Base-by-base conservation (phyloP, 345 rosid species). In the Eucalyptus shirleyi region DNA sequence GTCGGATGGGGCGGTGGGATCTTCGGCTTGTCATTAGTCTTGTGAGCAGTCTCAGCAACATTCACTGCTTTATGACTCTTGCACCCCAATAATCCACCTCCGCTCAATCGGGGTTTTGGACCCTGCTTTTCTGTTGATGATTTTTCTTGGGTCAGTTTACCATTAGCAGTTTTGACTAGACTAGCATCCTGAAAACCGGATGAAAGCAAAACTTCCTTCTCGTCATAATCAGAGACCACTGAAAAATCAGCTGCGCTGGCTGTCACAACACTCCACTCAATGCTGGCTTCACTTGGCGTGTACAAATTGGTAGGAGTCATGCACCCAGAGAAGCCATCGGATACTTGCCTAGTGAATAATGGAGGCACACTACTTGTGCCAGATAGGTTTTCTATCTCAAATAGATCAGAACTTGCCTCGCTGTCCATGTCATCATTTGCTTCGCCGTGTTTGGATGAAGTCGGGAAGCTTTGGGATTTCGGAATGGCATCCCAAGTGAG, bases 401-500 rank as follows among this genome's bases (percentile, higher is more conserved):
- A 96, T 6, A 96, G 93, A 89, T 96, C 98, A 6, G 98, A 95
- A 87, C 98, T 96, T 3, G 92, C 95, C 90, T 95, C 96, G 45
- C 96, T 96, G 85, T 87, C 93, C 6, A 88, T 82, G n/a, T 95
- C 97, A 4, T 96, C 98, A 2, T 51, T 88, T 65, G 88, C 86
- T 50, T 89, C 92, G 40, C 88, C 51, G 80, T 90, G 87, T 23
- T 51, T 51, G 13, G 92, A 87, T 45, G 89, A 56, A 17, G 89
- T 56, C 24, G 91, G 90, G 44, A 90, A 30, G 42, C 80, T 93
- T 40, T 89, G 88, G n/a, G 91, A 53, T 62, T 92, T 94, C 3
- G 97, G 98, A 77, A 96, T 93, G 32, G 98, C 97, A 59, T 96
- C 97, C 96, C 98, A 96, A 56, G 93, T 94, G n/a, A 94, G 92